Base-by-base conservation (phyloP, 139 green algal species). In the Chlorella sorokiniana region DNA sequence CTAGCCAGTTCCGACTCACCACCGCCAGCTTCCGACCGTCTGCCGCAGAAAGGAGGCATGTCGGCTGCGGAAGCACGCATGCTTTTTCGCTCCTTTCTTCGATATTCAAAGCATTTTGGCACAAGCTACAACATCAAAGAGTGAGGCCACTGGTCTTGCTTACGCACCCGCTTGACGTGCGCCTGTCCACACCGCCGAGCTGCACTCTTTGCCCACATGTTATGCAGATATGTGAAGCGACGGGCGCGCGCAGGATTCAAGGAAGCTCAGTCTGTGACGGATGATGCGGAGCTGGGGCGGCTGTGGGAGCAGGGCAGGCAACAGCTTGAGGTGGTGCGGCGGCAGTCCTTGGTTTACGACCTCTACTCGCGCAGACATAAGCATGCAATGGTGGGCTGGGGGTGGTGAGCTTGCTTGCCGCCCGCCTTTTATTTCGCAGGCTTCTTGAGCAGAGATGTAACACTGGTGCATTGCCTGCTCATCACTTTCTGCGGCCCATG, bases 51-150 rank as follows among this genome's bases (percentile, higher is more conserved):
- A 48, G 4, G 18, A 22, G 64, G 33, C 8, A 85, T 85, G 80
- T 61, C 61, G 6, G 27, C 70, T 23, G 59, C 70, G 7, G 80
- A 81, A 29, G 80, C 69, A 5, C 70, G 70, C 4, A 27, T 44
- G 4, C 80, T 85, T 0, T 85, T 63, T 71, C 31, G 80, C 10
- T 70, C 72, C 44, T 81, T 85, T 45, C 70, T 85, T 33, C 54
- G 80, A 27, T n/a, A 59, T 40, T 33, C 69, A 37, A 35, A 33
- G 54, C 54, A 79, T 25, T 79, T 79, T 69, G 73, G 73, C 54
- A 79, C 90, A 4, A 93, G 92, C 81, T 95, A 95, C 85, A 95
- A 95, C 78, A 83, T 95, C 18, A 83, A 90, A 71, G 90, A 95
- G 90, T 95, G 71, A 83, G 59, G 73, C 9, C 20, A 11, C 1